A percentile compares a stretch with the other conserved stretches of the same genome.
Conservation (phyloP, 768 basidiomycete genomes). For the Lentinus tigrinus region DNA sequence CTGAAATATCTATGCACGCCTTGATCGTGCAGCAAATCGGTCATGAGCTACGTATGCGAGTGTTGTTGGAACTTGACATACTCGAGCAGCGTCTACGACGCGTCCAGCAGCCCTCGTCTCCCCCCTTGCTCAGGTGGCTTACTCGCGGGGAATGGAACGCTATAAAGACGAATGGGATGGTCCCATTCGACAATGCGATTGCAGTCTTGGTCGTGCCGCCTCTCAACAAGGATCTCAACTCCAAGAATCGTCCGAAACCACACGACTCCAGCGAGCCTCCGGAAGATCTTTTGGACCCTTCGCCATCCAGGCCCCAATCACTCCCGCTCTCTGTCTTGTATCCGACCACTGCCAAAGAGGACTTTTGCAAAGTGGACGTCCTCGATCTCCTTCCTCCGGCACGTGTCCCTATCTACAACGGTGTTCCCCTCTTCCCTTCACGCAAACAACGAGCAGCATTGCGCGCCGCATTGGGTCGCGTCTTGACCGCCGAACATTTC, state of each 20-base stretch:
- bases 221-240: constrained; percentile 50
- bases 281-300: background rate
- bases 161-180: constrained; percentile 43
- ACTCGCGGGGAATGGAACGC: constrained; percentile 58
- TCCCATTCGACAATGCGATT: constrained; percentile 53
- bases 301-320: constrained; percentile 4
- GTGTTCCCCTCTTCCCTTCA: constrained; percentile 60
- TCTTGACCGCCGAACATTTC: constrained; percentile 48
- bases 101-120: constrained; percentile 11
- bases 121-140: constrained; percentile 57
- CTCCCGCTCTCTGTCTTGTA: constrained; percentile 29
- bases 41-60: constrained; percentile 68
- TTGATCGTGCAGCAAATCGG: constrained; percentile 54
- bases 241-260: constrained; percentile 40
- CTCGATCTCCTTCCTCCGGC: constrained; percentile 31
- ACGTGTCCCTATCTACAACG: constrained; percentile 67
- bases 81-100: constrained; percentile 45
- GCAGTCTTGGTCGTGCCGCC: constrained; percentile 74
- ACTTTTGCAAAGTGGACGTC: background rate
- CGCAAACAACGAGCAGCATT: constrained; percentile 60
- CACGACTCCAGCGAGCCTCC: background rate
- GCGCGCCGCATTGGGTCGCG: constrained; percentile 43
- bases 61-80: constrained; percentile 73
- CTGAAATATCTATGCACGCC: constrained; percentile 31
- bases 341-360: constrained; percentile 17